Evolutionary conservation across 371 early-diverging fungal species (phyloP).

Genomic region (Mortierella sp.): DNA sequence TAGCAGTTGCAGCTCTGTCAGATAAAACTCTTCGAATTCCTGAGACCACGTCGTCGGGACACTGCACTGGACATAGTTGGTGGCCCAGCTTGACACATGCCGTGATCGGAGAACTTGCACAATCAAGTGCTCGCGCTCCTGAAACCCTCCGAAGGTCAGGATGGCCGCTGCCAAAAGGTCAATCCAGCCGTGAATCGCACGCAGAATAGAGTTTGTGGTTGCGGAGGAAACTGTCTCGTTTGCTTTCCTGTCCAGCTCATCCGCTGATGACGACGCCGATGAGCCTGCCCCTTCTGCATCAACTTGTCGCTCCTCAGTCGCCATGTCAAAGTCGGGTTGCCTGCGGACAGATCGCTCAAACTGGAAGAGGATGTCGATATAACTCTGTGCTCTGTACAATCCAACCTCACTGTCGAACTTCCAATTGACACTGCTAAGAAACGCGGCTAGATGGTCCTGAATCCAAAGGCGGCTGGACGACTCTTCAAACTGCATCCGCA

Average conservation of each 20-base stretch:
- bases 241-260: neutral
- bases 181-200: constrained; percentile 69
- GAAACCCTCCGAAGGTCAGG: constrained; percentile 43
- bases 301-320: constrained; percentile 17
- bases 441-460: constrained; percentile 58
- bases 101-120: constrained; percentile 64
- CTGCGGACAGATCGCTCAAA: constrained; percentile 46
- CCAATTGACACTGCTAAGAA: constrained; percentile 62
- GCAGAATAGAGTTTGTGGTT: constrained; percentile 44
- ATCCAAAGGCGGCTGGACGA: constrained; percentile 66
- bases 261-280: neutral
- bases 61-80: constrained; percentile 68
- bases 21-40: constrained; percentile 44
- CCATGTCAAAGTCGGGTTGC: constrained; percentile 40
- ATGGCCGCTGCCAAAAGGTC: constrained; percentile 59
- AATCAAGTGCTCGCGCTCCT: constrained; percentile 60
- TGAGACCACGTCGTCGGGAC: constrained; percentile 57
- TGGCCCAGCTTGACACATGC: constrained; percentile 68
- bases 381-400: constrained; percentile 11
- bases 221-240: neutral
- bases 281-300: neutral
- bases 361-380: constrained; percentile 47
- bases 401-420: constrained; percentile 12
- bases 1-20: constrained; percentile 53
- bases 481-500: constrained; percentile 54